Evolutionary conservation across 2,329 filamentous ascomycete species (phyloP).

Genomic region (Cladosporium phlei): DNA sequence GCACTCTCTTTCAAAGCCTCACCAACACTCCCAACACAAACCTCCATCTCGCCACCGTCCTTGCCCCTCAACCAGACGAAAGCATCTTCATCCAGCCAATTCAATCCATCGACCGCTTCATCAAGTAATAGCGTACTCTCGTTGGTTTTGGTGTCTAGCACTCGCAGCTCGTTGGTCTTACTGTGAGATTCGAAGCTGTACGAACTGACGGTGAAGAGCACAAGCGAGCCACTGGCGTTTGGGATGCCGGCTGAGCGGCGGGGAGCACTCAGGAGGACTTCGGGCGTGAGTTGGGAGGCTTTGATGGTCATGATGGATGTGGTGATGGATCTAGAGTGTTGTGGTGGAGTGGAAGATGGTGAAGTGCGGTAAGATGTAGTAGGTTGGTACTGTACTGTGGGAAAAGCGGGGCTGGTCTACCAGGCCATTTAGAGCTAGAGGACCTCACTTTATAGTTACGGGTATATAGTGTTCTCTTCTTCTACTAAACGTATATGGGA

Average conservation of each 20-base stretch:
- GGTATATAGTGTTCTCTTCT: no score
- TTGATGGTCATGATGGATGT: conserved; percentile 59
- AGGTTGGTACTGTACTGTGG: no score
- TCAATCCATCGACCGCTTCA: conserved; percentile 66
- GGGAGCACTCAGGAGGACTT: conserved; percentile 71
- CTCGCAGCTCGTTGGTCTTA: conserved; percentile 62
- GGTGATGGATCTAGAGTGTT: no score
- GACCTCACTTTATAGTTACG: no score
- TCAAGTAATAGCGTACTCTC: conserved; percentile 61
- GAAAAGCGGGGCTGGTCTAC: no score
- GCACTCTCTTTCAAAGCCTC: neutral
- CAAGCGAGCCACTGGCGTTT: conserved; percentile 60
- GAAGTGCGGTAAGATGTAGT: no score
- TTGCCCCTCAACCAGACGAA: conserved; percentile 46
- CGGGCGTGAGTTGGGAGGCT: conserved; percentile 67
- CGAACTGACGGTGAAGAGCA: conserved; percentile 65
- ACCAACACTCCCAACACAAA: neutral
- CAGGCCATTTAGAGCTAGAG: no score
- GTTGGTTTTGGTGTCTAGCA: conserved; percentile 65
- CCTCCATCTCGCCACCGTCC: neutral
- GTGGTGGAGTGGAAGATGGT: no score
- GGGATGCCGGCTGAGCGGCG: conserved; percentile 65
- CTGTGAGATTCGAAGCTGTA: conserved; percentile 76
- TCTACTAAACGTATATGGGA: no score
- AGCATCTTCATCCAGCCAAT: conserved; percentile 68